Evolutionary conservation across 2,329 filamentous ascomycete species (phyloP).

Genomic region (Catunica adiposa): DNA sequence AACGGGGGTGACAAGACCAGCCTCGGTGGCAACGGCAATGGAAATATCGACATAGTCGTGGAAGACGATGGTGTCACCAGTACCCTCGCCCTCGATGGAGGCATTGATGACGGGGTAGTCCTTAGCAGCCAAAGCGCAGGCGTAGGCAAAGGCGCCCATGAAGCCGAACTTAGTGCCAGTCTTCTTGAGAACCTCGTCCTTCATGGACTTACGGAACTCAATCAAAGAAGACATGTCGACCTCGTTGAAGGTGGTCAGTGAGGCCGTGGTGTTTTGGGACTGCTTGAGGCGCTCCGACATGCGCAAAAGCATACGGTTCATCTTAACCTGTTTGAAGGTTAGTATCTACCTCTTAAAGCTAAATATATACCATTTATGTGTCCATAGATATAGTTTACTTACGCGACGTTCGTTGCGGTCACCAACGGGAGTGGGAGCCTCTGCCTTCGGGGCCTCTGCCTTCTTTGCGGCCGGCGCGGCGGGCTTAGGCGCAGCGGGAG

Average conservation of each 20-base stretch:
- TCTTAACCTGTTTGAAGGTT: conserved; percentile 59
- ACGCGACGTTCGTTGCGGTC: conserved; percentile 77
- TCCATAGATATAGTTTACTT: conserved; percentile 23
- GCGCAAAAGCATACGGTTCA: conserved; percentile 97
- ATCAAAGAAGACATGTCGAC: conserved; percentile 97
- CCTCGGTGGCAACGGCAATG: conserved; percentile 91
- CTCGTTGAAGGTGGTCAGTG: conserved; percentile 96
- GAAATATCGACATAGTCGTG: conserved; percentile 96
- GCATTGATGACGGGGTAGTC: conserved; percentile 92
- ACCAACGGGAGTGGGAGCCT: conserved; percentile 27
- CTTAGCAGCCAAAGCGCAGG: conserved; percentile 79
- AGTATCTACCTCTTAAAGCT: conserved; percentile 8
- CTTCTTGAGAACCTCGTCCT: conserved; percentile 91
- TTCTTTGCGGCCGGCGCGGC: conserved; percentile 13
- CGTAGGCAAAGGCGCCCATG: conserved; percentile 94
- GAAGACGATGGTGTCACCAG: conserved; percentile 95
- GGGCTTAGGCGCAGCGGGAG: conserved; percentile 17
- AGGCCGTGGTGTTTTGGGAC: conserved; percentile 95
- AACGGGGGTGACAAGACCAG: conserved; percentile 90
- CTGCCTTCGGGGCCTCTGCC: conserved; percentile 14
- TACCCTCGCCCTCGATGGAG: conserved; percentile 87
- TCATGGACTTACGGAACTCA: conserved; percentile 94
- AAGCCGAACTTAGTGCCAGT: conserved; percentile 97
- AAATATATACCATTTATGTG: neutral
- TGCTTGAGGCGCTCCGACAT: conserved; percentile 98